Percentiles rank a stretch among this genome's conserved stretches.
Conservation (phyloP, 2,329 filamentous ascomycete genomes). For the Alternaria infectoria region DNA sequence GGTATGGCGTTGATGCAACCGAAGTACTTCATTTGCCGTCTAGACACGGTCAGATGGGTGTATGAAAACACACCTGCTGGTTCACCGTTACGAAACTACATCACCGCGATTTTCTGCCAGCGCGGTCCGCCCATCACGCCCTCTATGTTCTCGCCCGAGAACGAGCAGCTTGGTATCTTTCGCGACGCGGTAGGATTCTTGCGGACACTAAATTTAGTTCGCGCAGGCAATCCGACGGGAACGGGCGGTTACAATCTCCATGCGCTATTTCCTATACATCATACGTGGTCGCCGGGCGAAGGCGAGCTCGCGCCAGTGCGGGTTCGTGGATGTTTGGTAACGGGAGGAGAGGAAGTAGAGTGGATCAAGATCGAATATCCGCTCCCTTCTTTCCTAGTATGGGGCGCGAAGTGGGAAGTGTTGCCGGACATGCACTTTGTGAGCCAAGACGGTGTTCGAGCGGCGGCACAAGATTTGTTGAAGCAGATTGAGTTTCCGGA, state of each 20-base stretch:
- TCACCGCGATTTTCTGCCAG: constrained; percentile 1
- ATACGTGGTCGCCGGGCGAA: not conserved
- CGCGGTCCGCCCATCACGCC: not conserved
- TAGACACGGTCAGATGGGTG: constrained; percentile 7
- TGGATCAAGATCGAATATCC: not conserved
- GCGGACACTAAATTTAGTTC: not conserved
- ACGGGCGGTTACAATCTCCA: not conserved
- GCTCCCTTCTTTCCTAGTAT: constrained; percentile 9
- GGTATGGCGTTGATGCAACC: constrained; percentile 18
- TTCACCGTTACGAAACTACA: not conserved
- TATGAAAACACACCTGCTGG: not conserved
- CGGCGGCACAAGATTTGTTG: not conserved
- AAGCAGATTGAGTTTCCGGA: not conserved
- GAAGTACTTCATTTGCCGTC: not conserved
- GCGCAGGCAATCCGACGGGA: not conserved
- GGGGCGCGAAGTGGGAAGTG: not conserved
- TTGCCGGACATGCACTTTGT: constrained; percentile 14
- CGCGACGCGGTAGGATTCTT: not conserved
- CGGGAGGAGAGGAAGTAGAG: not conserved
- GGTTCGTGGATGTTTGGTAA: not conserved
- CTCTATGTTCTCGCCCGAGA: not conserved
- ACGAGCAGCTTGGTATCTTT: not conserved
- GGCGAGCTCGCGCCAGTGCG: not conserved
- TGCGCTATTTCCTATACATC: not conserved
- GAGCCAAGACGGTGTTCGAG: not conserved